phyloP scores from a whole-genome alignment of 495 filamentous ascomycete genomes.

The Podospora tetraspora region DNA sequence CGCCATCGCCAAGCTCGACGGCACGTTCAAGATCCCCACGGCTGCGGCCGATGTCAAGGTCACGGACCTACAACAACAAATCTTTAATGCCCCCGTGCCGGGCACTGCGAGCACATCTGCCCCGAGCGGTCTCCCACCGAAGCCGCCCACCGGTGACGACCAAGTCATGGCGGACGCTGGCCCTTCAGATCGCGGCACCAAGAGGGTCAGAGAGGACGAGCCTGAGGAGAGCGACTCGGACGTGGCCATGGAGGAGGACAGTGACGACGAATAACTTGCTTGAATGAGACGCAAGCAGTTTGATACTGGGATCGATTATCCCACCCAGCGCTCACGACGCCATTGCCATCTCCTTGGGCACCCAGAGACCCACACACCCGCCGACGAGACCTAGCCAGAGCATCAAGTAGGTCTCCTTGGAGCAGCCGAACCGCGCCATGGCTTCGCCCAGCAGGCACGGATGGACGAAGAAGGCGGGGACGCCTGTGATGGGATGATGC shows the following conservation, averaged over 20 bases:
- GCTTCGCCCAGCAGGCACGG: slow-evolving; percentile 81
- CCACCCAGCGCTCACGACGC: slow-evolving; percentile 13
- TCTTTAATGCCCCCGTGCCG: slow-evolving; percentile 66
- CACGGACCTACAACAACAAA: slow-evolving; percentile 74
- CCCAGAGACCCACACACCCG: slow-evolving; percentile 62
- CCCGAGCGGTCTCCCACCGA: slow-evolving; percentile 37
- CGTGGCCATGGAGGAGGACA: slow-evolving; percentile 69
- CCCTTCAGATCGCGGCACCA: slow-evolving; percentile 48
- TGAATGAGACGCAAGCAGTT: neutral
- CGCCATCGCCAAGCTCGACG: slow-evolving; percentile 81
- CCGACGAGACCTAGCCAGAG: slow-evolving; percentile 78
- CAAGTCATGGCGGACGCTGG: slow-evolving; percentile 41
- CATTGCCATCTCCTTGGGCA: slow-evolving; percentile 55
- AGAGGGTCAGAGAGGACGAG: slow-evolving; percentile 62
- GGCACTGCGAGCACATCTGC: slow-evolving; percentile 36
- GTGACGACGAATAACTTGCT: slow-evolving; percentile 47
- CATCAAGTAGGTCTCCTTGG: slow-evolving; percentile 64
- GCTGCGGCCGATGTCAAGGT: slow-evolving; percentile 53
- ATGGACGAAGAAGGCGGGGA: slow-evolving; percentile 76
- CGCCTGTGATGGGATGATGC: slow-evolving; percentile 72
- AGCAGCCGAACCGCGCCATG: slow-evolving; percentile 53
- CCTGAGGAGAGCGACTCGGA: slow-evolving; percentile 56
- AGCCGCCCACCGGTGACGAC: slow-evolving; percentile 40
- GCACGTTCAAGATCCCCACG: slow-evolving; percentile 68
- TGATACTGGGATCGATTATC: neutral